phyloP scores from a whole-genome alignment of 495 filamentous ascomycete genomes.

The Cenococcum geophilum region DNA sequence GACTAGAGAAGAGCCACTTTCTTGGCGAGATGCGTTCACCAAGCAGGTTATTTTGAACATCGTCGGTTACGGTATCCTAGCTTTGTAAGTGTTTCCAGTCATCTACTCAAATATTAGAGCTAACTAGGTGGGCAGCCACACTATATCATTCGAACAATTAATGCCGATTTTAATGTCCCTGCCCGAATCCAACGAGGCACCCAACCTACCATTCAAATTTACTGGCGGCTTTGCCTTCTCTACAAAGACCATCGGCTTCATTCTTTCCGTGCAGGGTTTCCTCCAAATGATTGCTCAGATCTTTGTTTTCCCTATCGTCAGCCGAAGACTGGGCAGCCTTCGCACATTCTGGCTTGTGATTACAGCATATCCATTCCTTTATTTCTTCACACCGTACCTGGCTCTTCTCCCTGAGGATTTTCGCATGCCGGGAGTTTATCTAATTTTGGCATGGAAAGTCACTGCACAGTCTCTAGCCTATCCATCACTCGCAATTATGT shows the following conservation, averaged over 20 bases:
- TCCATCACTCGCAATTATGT: constrained; percentile 75
- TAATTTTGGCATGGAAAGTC: constrained; percentile 78
- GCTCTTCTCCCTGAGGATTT: constrained; percentile 67
- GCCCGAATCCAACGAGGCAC: constrained; percentile 48
- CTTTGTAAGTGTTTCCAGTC: constrained; percentile 65
- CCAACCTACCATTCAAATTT: constrained; percentile 77
- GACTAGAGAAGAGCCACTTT: constrained; percentile 13
- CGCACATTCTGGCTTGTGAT: constrained; percentile 74
- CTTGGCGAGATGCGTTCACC: constrained; percentile 58
- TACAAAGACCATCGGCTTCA: constrained; percentile 75
- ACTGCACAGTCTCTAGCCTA: constrained; percentile 80
- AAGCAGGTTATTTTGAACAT: constrained; percentile 77
- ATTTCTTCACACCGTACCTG: constrained; percentile 82
- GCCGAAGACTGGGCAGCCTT: constrained; percentile 64
- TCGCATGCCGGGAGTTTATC: constrained; percentile 66
- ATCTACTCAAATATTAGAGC: constrained; percentile 7
- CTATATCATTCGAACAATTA: constrained; percentile 89
- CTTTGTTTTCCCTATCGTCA: constrained; percentile 72
- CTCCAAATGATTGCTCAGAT: constrained; percentile 81
- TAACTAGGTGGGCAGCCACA: constrained; percentile 52
- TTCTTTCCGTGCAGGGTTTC: constrained; percentile 82
- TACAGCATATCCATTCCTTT: constrained; percentile 78
- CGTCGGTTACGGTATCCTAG: constrained; percentile 82
- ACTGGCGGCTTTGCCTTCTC: constrained; percentile 76
- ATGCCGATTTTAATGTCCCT: constrained; percentile 89